These are phyloP conservation scores for Ustilaginoidea virens DNA, from an alignment of 2,329 filamentous ascomycete species.

Conservation along the genomic window DNA sequence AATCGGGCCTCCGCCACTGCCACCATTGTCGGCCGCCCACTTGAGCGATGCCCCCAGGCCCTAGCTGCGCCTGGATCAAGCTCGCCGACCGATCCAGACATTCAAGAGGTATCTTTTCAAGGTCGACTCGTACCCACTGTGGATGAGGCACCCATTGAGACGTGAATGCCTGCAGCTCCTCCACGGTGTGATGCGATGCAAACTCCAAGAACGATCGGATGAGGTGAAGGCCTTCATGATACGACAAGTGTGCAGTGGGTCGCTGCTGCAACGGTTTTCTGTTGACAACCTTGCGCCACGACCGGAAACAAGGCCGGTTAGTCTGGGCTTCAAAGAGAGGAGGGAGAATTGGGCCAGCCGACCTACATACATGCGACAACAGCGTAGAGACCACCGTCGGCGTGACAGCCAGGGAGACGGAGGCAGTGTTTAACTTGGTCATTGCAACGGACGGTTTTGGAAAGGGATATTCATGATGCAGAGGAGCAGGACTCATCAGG, in stretches of 20 bases:
- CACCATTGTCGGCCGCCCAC: slow-evolving; percentile 80
- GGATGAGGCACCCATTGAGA: slow-evolving; percentile 83
- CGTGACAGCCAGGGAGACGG: slow-evolving; percentile 69
- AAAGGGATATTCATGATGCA: neutral
- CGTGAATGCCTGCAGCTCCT: slow-evolving; percentile 86
- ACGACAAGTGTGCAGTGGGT: slow-evolving; percentile 80
- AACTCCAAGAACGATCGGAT: slow-evolving; percentile 76
- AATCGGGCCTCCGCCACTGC: slow-evolving; percentile 63
- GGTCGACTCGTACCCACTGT: slow-evolving; percentile 70
- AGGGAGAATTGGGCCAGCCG: slow-evolving; percentile 2
- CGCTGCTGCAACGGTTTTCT: slow-evolving; percentile 60
- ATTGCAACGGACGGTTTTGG: slow-evolving; percentile 14
- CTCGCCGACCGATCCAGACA: slow-evolving; percentile 51
- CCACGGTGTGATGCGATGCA: slow-evolving; percentile 77
- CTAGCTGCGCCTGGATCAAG: slow-evolving; percentile 58
- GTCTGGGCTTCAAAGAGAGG: neutral
- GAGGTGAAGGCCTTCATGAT: slow-evolving; percentile 81
- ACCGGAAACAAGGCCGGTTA: neutral
- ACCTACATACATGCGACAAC: slow-evolving; percentile 57
- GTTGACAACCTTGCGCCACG: slow-evolving; percentile 55
- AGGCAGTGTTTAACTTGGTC: slow-evolving; percentile 57
- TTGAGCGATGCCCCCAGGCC: slow-evolving; percentile 53
- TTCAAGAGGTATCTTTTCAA: slow-evolving; percentile 47
- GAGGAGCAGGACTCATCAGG: neutral
- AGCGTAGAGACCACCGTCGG: slow-evolving; percentile 79